Evolutionary conservation across 164 flowering plant species (phyloP).

Genomic region (Santalum album): DNA sequence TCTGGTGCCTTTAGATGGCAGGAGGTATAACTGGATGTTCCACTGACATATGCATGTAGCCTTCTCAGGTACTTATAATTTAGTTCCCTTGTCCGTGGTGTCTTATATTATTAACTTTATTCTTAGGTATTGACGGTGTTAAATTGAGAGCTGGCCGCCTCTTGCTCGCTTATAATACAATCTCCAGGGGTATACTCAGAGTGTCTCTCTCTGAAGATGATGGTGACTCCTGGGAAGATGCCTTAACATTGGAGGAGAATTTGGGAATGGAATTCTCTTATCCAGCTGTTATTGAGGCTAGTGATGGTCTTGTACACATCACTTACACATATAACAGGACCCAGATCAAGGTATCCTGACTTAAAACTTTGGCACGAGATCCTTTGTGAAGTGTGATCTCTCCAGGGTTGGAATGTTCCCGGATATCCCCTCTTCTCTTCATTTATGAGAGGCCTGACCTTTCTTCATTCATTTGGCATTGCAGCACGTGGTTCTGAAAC

Average conservation of each 20-base stretch:
- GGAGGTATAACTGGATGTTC: too few relatives aligned
- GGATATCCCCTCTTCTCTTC: too few relatives aligned
- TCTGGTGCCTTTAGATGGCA: too few relatives aligned
- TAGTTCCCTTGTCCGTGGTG: not conserved
- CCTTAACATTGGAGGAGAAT: slow-evolving; percentile 58
- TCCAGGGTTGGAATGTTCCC: too few relatives aligned
- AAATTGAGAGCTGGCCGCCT: slow-evolving; percentile 68
- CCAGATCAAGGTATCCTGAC: slow-evolving; percentile 62
- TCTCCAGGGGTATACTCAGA: slow-evolving; percentile 74
- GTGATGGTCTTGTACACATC: slow-evolving; percentile 59
- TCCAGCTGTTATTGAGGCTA: slow-evolving; percentile 79
- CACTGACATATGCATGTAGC: too few relatives aligned
- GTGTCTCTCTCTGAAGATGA: slow-evolving; percentile 67
- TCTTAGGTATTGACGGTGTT: slow-evolving; percentile 82
- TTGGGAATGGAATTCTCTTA: slow-evolving; percentile 80
- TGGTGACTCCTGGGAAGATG: slow-evolving; percentile 80
- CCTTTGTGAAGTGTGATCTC: too few relatives aligned
- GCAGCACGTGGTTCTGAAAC: slow-evolving; percentile 53
- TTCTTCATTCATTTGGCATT: slow-evolving; percentile 6
- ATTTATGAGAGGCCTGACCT: too few relatives aligned
- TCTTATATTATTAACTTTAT: slow-evolving; percentile 1
- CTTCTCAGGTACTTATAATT: too few relatives aligned
- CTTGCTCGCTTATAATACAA: slow-evolving; percentile 70
- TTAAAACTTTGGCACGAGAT: not conserved
- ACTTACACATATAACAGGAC: slow-evolving; percentile 77